Conservation (phyloP, 768 basidiomycete species). For the Gymnopilus junonius region DNA sequence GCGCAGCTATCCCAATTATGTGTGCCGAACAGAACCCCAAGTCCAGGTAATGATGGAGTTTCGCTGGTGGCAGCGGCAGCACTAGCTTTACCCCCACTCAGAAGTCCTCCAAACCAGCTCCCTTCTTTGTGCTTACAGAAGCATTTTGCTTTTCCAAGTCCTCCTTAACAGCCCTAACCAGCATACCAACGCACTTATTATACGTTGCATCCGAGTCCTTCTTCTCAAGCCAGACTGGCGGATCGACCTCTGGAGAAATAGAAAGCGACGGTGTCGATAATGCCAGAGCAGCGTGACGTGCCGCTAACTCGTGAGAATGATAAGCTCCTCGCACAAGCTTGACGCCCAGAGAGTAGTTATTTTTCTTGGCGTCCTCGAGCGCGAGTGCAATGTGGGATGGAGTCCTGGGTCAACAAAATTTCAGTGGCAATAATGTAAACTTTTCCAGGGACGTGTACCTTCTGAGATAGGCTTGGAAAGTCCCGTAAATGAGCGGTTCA, state of each 20-base stretch:
- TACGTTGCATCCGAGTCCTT: conserved; percentile 76
- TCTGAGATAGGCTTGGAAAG: conserved; percentile 88
- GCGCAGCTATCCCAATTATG: conserved; percentile 79
- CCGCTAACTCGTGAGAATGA: conserved; percentile 73
- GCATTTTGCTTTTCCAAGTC: conserved; percentile 41
- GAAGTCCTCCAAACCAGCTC: conserved; percentile 9
- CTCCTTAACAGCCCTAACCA: conserved; percentile 59
- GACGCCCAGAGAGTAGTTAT: conserved; percentile 80
- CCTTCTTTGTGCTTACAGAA: neutral
- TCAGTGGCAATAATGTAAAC: neutral
- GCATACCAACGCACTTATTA: conserved; percentile 58
- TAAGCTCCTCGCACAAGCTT: conserved; percentile 96
- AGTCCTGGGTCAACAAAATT: conserved; percentile 46
- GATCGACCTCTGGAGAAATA: conserved; percentile 58
- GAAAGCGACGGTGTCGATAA: conserved; percentile 36
- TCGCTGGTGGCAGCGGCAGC: neutral
- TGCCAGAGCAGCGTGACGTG: conserved; percentile 36
- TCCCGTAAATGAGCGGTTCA: conserved; percentile 80
- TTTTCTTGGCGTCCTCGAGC: conserved; percentile 63
- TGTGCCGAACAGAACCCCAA: conserved; percentile 85
- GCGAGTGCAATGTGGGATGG: conserved; percentile 69
- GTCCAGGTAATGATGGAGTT: conserved; percentile 14
- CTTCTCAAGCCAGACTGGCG: conserved; percentile 76
- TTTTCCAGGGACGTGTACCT: conserved; percentile 43
- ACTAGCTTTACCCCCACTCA: conserved; percentile 7